phyloP scores from a whole-genome alignment of 108 stramenopile species.

The Craspedostauros australis region DNA sequence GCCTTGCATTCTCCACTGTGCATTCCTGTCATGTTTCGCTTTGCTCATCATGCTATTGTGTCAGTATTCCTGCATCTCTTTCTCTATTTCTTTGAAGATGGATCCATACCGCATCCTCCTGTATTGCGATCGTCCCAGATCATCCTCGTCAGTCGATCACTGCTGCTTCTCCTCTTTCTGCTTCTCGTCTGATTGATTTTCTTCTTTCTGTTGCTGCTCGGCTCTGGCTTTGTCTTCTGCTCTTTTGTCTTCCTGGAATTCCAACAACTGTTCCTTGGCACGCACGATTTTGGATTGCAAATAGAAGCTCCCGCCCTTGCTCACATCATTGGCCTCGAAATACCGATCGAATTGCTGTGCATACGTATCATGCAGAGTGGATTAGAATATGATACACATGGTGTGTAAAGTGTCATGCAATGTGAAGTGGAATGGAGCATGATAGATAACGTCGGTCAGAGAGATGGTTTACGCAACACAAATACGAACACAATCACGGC shows the following conservation, averaged over 20 bases:
- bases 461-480: background rate
- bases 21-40: too few species aligned
- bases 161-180: too few species aligned
- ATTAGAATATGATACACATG: background rate
- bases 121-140: too few species aligned
- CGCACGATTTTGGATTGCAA: constrained; percentile 95
- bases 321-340: constrained; percentile 89
- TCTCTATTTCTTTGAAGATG: too few species aligned
- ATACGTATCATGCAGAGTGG: background rate
- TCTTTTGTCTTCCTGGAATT: constrained; percentile 61
- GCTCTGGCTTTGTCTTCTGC: too few species aligned
- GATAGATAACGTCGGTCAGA: background rate
- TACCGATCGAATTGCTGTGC: constrained; percentile 81
- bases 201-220: too few species aligned
- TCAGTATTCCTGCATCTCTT: too few species aligned
- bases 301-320: constrained; percentile 96
- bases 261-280: constrained; percentile 87
- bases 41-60: too few species aligned
- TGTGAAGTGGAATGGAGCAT: background rate
- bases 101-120: too few species aligned
- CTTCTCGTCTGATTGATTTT: too few species aligned
- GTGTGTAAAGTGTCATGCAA: constrained; percentile 1
- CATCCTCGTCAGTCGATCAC: too few species aligned
- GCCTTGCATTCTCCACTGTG: too few species aligned
- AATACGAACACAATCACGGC: background rate